Conservation (phyloP, 495 filamentous ascomycete species). For the Aspergillus steynii region DNA sequence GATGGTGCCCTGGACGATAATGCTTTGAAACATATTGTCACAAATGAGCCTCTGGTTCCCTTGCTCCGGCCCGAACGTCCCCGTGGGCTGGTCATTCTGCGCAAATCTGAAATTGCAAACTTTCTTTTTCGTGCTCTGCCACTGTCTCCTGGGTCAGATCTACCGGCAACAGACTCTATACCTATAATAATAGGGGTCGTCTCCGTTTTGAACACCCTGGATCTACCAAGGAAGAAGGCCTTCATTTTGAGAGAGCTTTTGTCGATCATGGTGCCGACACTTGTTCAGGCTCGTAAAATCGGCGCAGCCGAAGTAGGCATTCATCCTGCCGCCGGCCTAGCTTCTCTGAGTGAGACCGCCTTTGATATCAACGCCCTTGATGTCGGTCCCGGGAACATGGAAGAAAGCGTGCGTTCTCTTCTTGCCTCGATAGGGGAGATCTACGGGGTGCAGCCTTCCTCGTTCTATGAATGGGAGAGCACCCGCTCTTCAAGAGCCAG, state of each 20-base stretch:
- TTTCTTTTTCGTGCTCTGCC: constrained; percentile 75
- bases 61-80: constrained; percentile 43
- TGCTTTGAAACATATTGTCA: constrained; percentile 67
- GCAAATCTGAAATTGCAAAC: constrained; percentile 65
- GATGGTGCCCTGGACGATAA: constrained; percentile 67
- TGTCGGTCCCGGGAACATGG: constrained; percentile 72
- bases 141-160: constrained; percentile 53
- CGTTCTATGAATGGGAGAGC: constrained; percentile 38
- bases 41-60: constrained; percentile 47
- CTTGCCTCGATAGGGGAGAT: constrained; percentile 54
- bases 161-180: constrained; percentile 68
- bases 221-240: constrained; percentile 81
- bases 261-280: constrained; percentile 73
- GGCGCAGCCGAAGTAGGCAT: constrained; percentile 94
- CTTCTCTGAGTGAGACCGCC: constrained; percentile 56
- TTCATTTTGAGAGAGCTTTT: constrained; percentile 83
- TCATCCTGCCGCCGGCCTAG: constrained; percentile 84
- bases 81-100: constrained; percentile 40
- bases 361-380: constrained; percentile 67
- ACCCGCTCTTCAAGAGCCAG: constrained; percentile 20
- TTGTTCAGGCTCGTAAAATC: constrained; percentile 89
- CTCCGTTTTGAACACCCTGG: constrained; percentile 73
- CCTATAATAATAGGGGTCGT: constrained; percentile 82
- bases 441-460: constrained; percentile 49
- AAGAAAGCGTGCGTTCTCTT: constrained; percentile 65